These are phyloP conservation scores for Tillandsia fasciculata DNA, from an alignment of 176 grass and related monocot species.

Conservation along the genomic window DNA sequence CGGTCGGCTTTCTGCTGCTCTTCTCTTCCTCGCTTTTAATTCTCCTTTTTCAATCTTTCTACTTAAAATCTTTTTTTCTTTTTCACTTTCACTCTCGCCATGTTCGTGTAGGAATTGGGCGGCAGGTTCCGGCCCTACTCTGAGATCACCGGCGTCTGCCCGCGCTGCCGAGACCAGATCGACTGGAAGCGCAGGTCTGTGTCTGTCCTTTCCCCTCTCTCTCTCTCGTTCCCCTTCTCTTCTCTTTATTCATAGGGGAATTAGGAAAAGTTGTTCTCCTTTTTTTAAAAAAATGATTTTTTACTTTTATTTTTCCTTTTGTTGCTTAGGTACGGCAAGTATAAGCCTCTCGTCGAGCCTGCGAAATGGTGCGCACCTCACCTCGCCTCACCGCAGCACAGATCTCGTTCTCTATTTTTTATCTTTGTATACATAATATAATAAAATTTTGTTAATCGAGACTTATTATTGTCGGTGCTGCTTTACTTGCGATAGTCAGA, in stretches of 20 bases:
- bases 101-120: conserved; percentile 51
- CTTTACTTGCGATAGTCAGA: conserved; percentile 46
- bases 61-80: background rate
- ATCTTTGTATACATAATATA: background rate
- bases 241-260: background rate
- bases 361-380: conserved; percentile 58
- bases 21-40: background rate
- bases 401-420: background rate
- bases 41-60: conserved; percentile 1
- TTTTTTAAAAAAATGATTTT: background rate
- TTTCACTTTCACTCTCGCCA: conserved; percentile 5
- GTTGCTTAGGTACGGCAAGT: conserved; percentile 76
- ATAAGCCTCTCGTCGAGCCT: conserved; percentile 63
- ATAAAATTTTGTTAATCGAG: too few species aligned
- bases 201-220: background rate
- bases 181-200: conserved; percentile 94
- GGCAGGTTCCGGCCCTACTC: conserved; percentile 63
- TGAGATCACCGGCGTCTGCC: conserved; percentile 86
- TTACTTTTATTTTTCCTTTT: background rate
- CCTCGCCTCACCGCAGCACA: background rate
- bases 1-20: conserved; percentile 22
- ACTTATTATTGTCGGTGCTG: background rate
- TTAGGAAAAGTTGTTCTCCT: background rate
- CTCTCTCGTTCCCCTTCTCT: background rate
- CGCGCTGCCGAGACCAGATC: conserved; percentile 86